Percentiles rank a stretch among this genome's conserved stretches.
phyloP scores from a whole-genome alignment of 306 rosid genomes.

The Erythrophleum fordii region DNA sequence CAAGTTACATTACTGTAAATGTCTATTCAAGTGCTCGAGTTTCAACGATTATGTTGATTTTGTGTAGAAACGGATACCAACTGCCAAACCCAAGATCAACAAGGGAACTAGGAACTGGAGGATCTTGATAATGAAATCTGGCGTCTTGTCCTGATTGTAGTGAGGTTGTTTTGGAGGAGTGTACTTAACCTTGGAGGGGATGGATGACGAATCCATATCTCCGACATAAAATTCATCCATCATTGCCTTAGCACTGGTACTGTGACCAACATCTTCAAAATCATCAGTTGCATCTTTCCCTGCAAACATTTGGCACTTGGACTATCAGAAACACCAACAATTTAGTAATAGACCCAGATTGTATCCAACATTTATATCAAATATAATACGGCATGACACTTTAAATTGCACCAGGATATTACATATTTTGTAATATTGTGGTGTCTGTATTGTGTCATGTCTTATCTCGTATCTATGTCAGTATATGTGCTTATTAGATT shows the following conservation, averaged over 20 bases:
- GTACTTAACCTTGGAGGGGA: conserved; percentile 60
- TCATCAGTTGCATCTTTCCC: conserved; percentile 92
- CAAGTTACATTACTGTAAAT: conserved; percentile 39
- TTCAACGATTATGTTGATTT: conserved; percentile 50
- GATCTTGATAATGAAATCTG: conserved; percentile 67
- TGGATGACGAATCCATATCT: conserved; percentile 68
- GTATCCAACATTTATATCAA: neutral
- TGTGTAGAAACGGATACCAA: conserved; percentile 73
- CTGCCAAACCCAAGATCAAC: conserved; percentile 75
- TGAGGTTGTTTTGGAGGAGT: conserved; percentile 81
- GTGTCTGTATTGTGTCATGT: neutral
- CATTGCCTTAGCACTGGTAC: conserved; percentile 75
- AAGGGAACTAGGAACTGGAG: conserved; percentile 86
- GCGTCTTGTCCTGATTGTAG: conserved; percentile 74
- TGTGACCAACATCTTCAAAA: conserved; percentile 90
- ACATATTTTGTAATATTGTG: neutral
- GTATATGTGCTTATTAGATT: neutral
- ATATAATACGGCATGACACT: neutral
- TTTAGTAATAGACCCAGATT: neutral
- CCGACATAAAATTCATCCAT: conserved; percentile 89
- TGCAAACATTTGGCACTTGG: conserved; percentile 43
- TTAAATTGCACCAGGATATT: neutral
- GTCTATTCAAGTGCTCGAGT: conserved; percentile 19
- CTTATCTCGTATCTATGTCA: neutral
- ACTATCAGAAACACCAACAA: neutral